Evolutionary conservation across 306 rosid species (phyloP).

Genomic region (Sicyos edulis): DNA sequence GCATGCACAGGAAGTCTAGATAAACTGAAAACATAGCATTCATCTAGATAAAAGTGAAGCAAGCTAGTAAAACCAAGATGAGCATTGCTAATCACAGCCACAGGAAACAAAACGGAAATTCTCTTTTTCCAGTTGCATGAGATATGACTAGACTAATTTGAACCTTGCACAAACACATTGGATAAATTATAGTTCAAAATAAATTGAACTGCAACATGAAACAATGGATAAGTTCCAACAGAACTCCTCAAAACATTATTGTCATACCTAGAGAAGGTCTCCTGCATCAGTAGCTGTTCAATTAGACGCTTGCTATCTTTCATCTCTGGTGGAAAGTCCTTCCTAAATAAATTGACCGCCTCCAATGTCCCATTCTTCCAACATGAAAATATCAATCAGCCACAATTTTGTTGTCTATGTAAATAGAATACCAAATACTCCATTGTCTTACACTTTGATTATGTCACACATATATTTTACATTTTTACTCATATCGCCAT

Average conservation of each 20-base stretch:
- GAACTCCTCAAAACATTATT: not conserved
- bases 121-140: not conserved
- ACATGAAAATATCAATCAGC: constrained; percentile 20
- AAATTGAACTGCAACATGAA: not conserved
- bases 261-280: constrained; percentile 76
- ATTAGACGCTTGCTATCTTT: constrained; percentile 45
- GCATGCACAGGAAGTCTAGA: not conserved
- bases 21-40: not conserved
- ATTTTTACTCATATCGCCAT: not conserved
- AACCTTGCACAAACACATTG: not conserved
- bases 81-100: not conserved
- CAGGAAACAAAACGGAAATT: not conserved
- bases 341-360: constrained; percentile 23
- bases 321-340: constrained; percentile 43
- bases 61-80: constrained; percentile 5
- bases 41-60: not conserved
- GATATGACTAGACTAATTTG: not conserved
- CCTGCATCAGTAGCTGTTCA: constrained; percentile 65
- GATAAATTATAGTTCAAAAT: not conserved
- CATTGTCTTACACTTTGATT: not conserved
- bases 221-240: not conserved
- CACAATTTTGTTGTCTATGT: not conserved
- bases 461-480: not conserved
- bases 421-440: not conserved
- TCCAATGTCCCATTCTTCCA: constrained; percentile 39